These are phyloP conservation scores for Huiozyma sinensis DNA, from an alignment of 805 yeast genomes.

Conservation along the genomic window DNA sequence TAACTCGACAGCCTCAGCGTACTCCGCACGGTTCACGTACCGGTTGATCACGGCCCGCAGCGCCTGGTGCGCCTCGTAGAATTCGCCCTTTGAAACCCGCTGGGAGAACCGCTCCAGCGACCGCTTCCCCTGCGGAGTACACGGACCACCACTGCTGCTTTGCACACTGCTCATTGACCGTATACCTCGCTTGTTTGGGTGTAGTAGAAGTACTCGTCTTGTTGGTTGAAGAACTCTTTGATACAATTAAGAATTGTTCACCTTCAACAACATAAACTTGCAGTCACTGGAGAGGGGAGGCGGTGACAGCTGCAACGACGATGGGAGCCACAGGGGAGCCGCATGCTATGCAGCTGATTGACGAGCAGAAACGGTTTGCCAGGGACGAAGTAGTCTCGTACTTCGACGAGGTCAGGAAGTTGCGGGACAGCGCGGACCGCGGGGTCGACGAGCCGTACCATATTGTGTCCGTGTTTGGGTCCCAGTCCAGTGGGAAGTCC, in stretches of 20 bases:
- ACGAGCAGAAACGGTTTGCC: constrained; percentile 42
- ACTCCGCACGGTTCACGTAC: constrained; percentile 59
- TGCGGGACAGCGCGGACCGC: not conserved
- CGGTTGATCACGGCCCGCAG: constrained; percentile 82
- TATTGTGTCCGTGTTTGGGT: constrained; percentile 90
- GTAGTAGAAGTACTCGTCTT: too few species aligned
- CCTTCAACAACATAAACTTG: too few species aligned
- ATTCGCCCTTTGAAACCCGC: constrained; percentile 63
- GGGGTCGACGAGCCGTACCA: constrained; percentile 67
- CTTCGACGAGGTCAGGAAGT: constrained; percentile 6
- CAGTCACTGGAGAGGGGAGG: too few species aligned
- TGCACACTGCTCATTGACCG: not conserved
- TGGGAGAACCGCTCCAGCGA: constrained; percentile 47
- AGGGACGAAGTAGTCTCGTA: constrained; percentile 9
- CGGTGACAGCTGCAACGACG: too few species aligned
- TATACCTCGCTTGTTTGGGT: too few species aligned
- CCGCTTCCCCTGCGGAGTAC: not conserved
- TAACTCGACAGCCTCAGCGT: constrained; percentile 60
- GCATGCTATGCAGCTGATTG: constrained; percentile 39
- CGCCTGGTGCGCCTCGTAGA: constrained; percentile 94
- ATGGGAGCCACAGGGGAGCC: too few species aligned
- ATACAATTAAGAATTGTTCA: too few species aligned
- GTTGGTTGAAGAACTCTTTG: too few species aligned
- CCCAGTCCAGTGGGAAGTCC: constrained; percentile 94
- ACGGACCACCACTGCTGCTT: not conserved